A percentile compares a stretch with the other conserved stretches of the same genome.
phyloP scores from a whole-genome alignment of 179 eudicot genomes.

The Sideroxylon spinosum region DNA sequence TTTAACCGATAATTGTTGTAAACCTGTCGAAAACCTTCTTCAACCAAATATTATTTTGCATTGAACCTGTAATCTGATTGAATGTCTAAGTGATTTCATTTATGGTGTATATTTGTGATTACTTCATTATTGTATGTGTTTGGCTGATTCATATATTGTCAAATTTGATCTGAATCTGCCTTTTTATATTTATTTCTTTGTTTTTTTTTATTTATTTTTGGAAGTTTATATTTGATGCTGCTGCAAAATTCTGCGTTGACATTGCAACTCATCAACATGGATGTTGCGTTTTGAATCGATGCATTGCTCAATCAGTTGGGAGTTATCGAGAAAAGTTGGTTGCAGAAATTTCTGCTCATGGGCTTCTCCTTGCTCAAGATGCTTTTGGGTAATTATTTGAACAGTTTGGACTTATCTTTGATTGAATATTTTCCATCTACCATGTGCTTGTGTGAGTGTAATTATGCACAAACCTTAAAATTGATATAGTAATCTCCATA shows the following conservation, averaged over 20 bases:
- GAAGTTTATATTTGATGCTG: conserved; percentile 71
- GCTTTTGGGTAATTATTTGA: conserved; percentile 60
- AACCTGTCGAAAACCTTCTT: conserved; percentile 3
- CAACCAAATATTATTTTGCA: neutral
- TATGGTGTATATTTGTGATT: neutral
- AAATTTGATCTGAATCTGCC: neutral
- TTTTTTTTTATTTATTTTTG: conserved; percentile 5
- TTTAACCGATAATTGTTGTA: neutral
- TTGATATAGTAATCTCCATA: neutral
- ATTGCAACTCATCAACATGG: conserved; percentile 79
- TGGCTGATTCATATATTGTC: neutral
- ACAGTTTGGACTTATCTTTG: neutral
- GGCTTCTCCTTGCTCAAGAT: conserved; percentile 63
- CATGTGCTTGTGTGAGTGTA: neutral
- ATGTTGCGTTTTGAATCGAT: conserved; percentile 70
- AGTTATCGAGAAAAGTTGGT: conserved; percentile 46
- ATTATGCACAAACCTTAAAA: neutral
- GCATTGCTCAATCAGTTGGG: conserved; percentile 55
- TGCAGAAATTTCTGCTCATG: conserved; percentile 45
- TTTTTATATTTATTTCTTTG: neutral
- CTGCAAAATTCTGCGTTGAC: conserved; percentile 55
- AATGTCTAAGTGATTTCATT: neutral
- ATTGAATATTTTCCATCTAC: neutral
- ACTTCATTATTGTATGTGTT: neutral
- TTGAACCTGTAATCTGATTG: neutral